phyloP scores from a whole-genome alignment of 2,329 filamentous ascomycete genomes.

The Pseudonectria foliicola region DNA sequence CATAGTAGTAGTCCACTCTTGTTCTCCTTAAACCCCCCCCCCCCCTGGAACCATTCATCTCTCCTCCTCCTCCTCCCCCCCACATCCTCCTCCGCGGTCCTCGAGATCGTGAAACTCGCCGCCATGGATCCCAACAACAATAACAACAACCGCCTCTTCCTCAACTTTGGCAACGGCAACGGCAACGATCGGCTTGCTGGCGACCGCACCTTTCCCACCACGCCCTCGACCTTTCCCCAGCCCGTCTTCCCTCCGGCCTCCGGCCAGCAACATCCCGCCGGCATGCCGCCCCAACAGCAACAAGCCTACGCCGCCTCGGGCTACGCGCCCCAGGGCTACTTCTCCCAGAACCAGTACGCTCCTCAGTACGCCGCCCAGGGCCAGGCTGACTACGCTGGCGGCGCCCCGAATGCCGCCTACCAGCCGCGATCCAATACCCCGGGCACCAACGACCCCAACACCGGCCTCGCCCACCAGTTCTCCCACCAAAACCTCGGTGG shows the following conservation, averaged over 20 bases:
- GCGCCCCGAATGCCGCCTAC: slow-evolving; percentile 39
- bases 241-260: slow-evolving; percentile 54
- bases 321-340: slow-evolving; percentile 46
- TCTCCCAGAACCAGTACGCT: slow-evolving; percentile 53
- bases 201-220: slow-evolving; percentile 73
- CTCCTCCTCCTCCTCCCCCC: too few species aligned
- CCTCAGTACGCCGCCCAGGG: slow-evolving; percentile 34
- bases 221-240: slow-evolving; percentile 93
- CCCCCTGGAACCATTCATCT: too few species aligned
- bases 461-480: slow-evolving; percentile 89
- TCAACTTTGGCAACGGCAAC: slow-evolving; percentile 62
- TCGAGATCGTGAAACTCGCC: slow-evolving; percentile 7
- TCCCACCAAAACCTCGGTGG: slow-evolving; percentile 89
- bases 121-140: slow-evolving; percentile 53
- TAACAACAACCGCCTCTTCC: slow-evolving; percentile 55
- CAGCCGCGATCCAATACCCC: slow-evolving; percentile 51
- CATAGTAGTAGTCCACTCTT: too few species aligned
- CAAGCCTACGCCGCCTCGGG: slow-evolving; percentile 41
- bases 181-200: slow-evolving; percentile 56
- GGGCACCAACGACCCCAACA: slow-evolving; percentile 73
- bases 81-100: too few species aligned
- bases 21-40: too few species aligned
- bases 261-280: slow-evolving; percentile 15
- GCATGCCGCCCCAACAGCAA: slow-evolving; percentile 22
- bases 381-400: slow-evolving; percentile 42